phyloP scores from a whole-genome alignment of 352 stramenopile genomes.

The Pythium brachiatum region DNA sequence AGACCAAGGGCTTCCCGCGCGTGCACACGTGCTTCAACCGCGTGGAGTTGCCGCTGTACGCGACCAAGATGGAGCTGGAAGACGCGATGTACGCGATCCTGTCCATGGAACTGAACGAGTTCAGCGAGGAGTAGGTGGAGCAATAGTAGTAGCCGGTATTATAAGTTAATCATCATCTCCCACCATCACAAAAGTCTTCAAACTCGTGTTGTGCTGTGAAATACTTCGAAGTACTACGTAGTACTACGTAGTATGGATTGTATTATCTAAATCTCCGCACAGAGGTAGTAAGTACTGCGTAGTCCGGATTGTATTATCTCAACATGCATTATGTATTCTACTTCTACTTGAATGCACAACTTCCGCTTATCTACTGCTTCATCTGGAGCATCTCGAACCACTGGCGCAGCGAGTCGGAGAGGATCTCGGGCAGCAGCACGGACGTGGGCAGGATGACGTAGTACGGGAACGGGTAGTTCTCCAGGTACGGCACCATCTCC shows the following conservation, averaged over 20 bases:
- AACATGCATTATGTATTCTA: conserved; percentile 5
- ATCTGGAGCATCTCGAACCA: conserved; percentile 99
- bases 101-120: conserved; percentile 95
- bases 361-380: conserved; percentile 30
- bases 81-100: conserved; percentile 94
- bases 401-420: conserved; percentile 98
- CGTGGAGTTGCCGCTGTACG: conserved; percentile 76
- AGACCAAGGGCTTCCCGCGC: conserved; percentile 66
- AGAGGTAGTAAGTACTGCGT: too few species aligned
- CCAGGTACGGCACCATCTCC: conserved; percentile 97
- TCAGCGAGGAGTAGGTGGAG: conserved; percentile 72
- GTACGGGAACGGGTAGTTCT: conserved; percentile 99
- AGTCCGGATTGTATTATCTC: too few species aligned
- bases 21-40: conserved; percentile 87
- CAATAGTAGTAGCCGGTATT: not conserved
- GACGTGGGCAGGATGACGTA: conserved; percentile 98
- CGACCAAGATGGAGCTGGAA: conserved; percentile 89
- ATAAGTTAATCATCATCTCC: not conserved
- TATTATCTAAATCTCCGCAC: too few species aligned
- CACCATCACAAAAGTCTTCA: too few species aligned
- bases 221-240: too few species aligned
- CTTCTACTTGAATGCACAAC: too few species aligned
- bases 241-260: too few species aligned
- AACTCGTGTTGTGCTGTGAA: too few species aligned
- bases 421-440: conserved; percentile 94